Evolutionary conservation across 495 filamentous ascomycete species (phyloP).

Genomic region (Penicillium robsamsonii): DNA sequence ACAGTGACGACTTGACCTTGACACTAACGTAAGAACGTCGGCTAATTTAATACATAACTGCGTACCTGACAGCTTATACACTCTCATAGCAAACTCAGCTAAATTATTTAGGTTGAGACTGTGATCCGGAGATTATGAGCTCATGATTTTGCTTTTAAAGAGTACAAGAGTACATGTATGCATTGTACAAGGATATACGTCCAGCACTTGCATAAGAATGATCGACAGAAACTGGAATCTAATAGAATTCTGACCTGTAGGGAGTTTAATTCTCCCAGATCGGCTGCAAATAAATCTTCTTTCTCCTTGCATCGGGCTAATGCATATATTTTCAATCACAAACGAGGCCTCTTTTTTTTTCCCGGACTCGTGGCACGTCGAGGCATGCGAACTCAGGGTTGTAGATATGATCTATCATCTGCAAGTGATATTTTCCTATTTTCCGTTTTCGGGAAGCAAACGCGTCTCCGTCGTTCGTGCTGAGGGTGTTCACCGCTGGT

Average conservation of each 20-base stretch:
- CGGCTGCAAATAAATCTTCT: neutral
- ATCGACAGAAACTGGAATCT: neutral
- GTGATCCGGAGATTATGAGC: conserved; percentile 11
- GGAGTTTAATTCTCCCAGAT: neutral
- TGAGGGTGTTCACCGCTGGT: neutral
- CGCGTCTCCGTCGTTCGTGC: too few relatives aligned
- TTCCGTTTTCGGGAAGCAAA: neutral
- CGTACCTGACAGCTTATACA: conserved; percentile 4
- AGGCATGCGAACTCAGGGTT: neutral
- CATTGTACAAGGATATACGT: too few relatives aligned
- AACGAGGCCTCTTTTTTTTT: neutral
- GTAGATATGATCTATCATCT: neutral
- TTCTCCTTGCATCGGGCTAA: neutral
- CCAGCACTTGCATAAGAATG: neutral
- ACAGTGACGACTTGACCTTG: neutral
- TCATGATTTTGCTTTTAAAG: neutral
- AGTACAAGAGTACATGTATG: neutral
- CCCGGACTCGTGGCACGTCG: neutral
- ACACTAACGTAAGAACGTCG: neutral
- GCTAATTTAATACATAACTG: neutral
- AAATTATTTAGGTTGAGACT: neutral
- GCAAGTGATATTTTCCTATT: neutral
- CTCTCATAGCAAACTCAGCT: conserved; percentile 6
- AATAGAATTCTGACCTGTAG: too few relatives aligned
- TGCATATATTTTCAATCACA: neutral